Conservation (phyloP, 129 eudicot genomes). For the Centella asiatica region DNA sequence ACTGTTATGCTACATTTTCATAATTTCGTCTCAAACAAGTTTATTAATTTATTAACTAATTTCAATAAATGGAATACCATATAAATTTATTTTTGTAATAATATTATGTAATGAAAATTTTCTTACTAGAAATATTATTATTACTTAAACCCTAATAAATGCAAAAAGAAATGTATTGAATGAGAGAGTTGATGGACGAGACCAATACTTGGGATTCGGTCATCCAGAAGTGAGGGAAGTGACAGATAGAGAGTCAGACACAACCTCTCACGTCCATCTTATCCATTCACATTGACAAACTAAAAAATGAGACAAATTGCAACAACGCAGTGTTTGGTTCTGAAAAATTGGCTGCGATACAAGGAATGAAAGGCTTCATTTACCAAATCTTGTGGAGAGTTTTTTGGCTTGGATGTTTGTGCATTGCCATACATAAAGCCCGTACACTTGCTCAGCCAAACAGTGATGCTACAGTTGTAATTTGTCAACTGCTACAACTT, state of each 20-base stretch:
- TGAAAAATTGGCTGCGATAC: neutral
- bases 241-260: no score
- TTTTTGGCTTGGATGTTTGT: constrained; percentile 11
- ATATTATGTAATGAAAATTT: no score
- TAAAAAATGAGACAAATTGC: constrained; percentile 8
- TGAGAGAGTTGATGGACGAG: neutral
- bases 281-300: neutral
- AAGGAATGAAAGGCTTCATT: neutral
- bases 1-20: no score
- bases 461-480: neutral
- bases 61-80: no score
- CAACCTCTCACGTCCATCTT: neutral
- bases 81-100: no score
- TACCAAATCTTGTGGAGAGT: constrained; percentile 9
- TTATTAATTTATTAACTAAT: no score
- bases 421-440: constrained; percentile 1
- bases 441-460: neutral
- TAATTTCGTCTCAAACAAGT: no score
- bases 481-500: neutral
- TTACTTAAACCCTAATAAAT: neutral
- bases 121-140: no score
- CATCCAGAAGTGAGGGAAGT: neutral
- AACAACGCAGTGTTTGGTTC: neutral
- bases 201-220: neutral
- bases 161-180: neutral